Evolutionary conservation across 2,329 filamentous ascomycete species (phyloP), one percentile per base, ranked within the genome.

Genomic region (Arthroderma sp.): DNA sequence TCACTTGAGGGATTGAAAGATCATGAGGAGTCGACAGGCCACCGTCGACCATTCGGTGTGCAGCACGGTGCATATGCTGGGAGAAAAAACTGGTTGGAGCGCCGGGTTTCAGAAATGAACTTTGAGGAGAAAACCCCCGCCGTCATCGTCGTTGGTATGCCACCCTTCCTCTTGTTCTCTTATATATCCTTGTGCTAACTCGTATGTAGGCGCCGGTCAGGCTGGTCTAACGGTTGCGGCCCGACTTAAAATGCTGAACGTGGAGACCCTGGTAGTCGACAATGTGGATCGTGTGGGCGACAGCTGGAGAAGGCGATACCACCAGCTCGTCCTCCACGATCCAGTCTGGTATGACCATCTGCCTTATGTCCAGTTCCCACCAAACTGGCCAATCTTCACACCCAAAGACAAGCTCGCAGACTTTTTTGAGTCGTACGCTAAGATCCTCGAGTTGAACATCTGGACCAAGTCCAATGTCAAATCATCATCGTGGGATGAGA

Each of bases 251-350:
- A 61, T 59, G 3, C 53, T 69, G 10, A 60, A 62, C 3, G 44
- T 70, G 0, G 59, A 62, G 3, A 58, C 55, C 41, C 54, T 72
- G 10, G 56, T 73, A 29, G 53, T 73, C n/a, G 71, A 74, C 43
- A 62, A 63, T 42, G 65, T 67, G 34, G 56, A 63, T 9, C 56
- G 64, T 0, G 57, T 73, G 5, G 70, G 70, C 6, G 69, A 73
- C 48, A 71, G 69, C 40, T 73, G 71, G 71, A 56, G 68, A 3
- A 61, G 66, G 10, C 61, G 72, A n/a, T 74, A 74, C 48, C 40
- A 42, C 6, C 58, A 65, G 15, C 61, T 64, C 36, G 10, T 44
- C 44, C n/a, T 29, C 6, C 65, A 68, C 46, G 65, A 66, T 29
- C 63, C 65, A 1, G 63, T 58, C 6, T 63, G 64, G 47, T 64